Evolutionary conservation across 345 rosid species (phyloP), one percentile per base, ranked within the genome.

Genomic region (Syzygium aromaticum): DNA sequence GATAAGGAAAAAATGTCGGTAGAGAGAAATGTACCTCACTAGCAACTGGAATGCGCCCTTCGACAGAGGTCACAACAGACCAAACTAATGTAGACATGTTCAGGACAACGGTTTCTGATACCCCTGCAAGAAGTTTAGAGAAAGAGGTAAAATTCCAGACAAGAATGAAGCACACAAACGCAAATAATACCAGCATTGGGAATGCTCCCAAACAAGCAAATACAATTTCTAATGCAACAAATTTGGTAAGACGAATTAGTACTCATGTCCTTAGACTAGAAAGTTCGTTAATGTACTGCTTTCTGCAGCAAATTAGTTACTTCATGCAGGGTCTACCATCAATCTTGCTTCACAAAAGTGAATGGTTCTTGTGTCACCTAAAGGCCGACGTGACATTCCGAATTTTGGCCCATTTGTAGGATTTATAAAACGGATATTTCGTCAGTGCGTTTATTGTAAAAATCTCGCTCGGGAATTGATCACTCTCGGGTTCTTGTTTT

Each of bases 51-150:
- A 93, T 95, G 78, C 98, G 97, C 52, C 99, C 99, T 90, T 96
- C 89, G 88, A 94, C 98, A 86, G 96, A 92, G 88, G 97, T 92
- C 30, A 98, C 94, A 85, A 93, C 96, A 84, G 98, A 98, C 99
- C 98, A 98, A 84, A 93, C 93, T 67, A 98, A 95, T 11, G 98
- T 96, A 73, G 99, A 98, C 99, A 96, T 98, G 95, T 98, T 98
- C 84, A 96, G 96, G 57, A 96, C 98, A 87, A 93, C 93, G 73
- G 98, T 96, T 90, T 98, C 98, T 46, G 98, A 95, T 88, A 90
- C 98, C 86, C 99, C 98, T 98, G 94, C 86, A 92, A 86, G 87
- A 90, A 84, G 87, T 89, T 89, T 11, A 30, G 10, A 17, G 43
- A 5, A 52, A 30, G 86, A 11, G 46, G 46, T 33, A 30, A 67